Conservation (phyloP, 2,329 filamentous ascomycete genomes). For the Sodiomyces alkalinus region DNA sequence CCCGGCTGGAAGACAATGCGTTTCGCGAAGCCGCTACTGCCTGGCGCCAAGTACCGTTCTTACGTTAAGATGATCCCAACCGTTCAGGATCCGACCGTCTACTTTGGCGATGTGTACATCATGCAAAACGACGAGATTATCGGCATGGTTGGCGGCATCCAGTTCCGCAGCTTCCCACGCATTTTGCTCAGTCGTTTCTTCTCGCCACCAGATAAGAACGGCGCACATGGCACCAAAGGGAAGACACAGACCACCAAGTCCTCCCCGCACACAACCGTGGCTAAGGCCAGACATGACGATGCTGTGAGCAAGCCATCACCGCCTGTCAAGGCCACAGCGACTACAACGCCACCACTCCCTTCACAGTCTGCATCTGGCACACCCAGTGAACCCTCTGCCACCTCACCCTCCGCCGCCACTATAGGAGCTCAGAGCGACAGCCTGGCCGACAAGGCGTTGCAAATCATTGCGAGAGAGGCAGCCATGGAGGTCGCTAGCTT, state of each 20-base stretch:
- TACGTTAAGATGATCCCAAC: constrained; percentile 45
- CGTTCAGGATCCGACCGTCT: constrained; percentile 33
- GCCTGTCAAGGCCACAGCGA: constrained; percentile 13
- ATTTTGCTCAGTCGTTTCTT: constrained; percentile 48
- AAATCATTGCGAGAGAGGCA: constrained; percentile 40
- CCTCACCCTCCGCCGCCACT: too few relatives aligned
- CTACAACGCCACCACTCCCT: too few relatives aligned
- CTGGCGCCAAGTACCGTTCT: constrained; percentile 32
- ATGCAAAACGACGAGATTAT: constrained; percentile 36
- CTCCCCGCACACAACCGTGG: constrained; percentile 43
- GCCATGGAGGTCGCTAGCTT: constrained; percentile 39
- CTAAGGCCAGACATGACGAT: too few relatives aligned
- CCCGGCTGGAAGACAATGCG: constrained; percentile 42
- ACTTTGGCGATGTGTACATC: constrained; percentile 37
- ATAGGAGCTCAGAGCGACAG: constrained; percentile 16
- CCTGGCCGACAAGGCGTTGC: constrained; percentile 28
- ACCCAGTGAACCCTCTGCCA: not conserved
- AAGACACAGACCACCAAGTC: too few relatives aligned
- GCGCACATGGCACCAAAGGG: too few relatives aligned
- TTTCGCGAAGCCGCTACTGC: constrained; percentile 29
- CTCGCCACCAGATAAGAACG: too few relatives aligned
- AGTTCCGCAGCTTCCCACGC: constrained; percentile 53
- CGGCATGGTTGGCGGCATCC: constrained; percentile 37
- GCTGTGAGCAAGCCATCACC: constrained; percentile 19
- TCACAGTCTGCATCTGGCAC: not conserved